Evolutionary conservation across 768 basidiomycete genomes (phyloP), one percentile per base, ranked within the genome.

Genomic region (Neoboletus brunneissimus): DNA sequence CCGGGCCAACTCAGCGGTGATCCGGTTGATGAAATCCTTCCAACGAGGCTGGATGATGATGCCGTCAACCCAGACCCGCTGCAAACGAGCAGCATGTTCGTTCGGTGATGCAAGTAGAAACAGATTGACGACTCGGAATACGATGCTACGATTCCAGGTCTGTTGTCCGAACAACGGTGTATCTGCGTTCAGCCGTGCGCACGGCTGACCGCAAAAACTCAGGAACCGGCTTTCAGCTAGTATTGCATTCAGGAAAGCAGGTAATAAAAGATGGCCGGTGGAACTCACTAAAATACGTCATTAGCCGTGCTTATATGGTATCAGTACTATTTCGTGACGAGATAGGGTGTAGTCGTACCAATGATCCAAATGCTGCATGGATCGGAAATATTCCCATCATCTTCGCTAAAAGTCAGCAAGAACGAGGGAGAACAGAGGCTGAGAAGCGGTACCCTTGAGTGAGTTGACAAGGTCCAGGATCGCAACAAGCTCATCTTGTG

Each of bases 71-170:
- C 62, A 60, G 32, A 55, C 41, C 0, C 61, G 53, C 35, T 62
- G 49, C 23, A 62, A 55, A 34, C 62, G 57, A 55, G 25, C 8
- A 4, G 62, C 57, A 34, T 64, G 53, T 18, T 59, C 57, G 12
- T 48, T 54, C 3, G 37, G 48, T 7, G 48, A 42, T 51, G 41
- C 35, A 23, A 63, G 38, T 3, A 61, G 48, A 38, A 53, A 50
- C 1, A 31, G 2, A 25, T 54, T 59, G 11, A 44, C 5, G 2
- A 8, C 11, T 34, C 25, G 40, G 34, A 63, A 59, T 5, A 13
- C 7, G 3, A 2, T 2, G 6, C 27, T 45, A 6, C 22, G 53
- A 13, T 51, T 51, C 62, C 56, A 64, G 5, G 18, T 43, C 12
- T 42, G 61, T 37, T 51, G 12, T n/a, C 38, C 46, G 8, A 64